Evolutionary conservation across 345 rosid genomes (phyloP).

Genomic region (Erucastrum elatum): DNA sequence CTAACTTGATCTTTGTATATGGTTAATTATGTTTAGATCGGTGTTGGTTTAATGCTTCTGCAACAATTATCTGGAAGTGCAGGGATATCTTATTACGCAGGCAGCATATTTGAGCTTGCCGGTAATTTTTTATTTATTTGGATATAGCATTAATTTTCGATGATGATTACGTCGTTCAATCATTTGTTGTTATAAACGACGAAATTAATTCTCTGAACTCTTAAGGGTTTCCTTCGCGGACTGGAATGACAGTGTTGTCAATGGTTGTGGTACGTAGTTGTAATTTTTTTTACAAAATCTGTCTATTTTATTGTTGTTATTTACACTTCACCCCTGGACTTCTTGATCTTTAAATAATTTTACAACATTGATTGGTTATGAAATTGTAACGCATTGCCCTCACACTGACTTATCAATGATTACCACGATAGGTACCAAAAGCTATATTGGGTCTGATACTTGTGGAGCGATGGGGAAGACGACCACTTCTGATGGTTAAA

Average conservation of each 20-base stretch:
- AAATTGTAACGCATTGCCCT: background rate
- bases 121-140: slow-evolving; percentile 36
- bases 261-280: slow-evolving; percentile 27
- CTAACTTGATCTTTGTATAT: background rate
- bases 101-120: slow-evolving; percentile 50
- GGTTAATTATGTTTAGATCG: slow-evolving; percentile 42
- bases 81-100: slow-evolving; percentile 48
- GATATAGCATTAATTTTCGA: background rate
- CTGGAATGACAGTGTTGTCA: slow-evolving; percentile 37
- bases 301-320: background rate
- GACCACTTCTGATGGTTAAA: slow-evolving; percentile 35
- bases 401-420: background rate
- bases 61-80: slow-evolving; percentile 60
- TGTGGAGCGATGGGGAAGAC: slow-evolving; percentile 38
- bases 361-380: background rate
- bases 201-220: background rate
- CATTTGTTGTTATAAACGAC: background rate
- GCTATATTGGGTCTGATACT: slow-evolving; percentile 27
- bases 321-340: background rate
- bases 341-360: too few species aligned
- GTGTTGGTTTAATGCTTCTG: slow-evolving; percentile 61
- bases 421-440: slow-evolving; percentile 32
- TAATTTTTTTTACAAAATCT: background rate
- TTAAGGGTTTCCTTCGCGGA: slow-evolving; percentile 37
- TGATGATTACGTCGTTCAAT: background rate